Base-by-base conservation (phyloP, 176 grass and related monocot genomes). In the Leersia perrieri region DNA sequence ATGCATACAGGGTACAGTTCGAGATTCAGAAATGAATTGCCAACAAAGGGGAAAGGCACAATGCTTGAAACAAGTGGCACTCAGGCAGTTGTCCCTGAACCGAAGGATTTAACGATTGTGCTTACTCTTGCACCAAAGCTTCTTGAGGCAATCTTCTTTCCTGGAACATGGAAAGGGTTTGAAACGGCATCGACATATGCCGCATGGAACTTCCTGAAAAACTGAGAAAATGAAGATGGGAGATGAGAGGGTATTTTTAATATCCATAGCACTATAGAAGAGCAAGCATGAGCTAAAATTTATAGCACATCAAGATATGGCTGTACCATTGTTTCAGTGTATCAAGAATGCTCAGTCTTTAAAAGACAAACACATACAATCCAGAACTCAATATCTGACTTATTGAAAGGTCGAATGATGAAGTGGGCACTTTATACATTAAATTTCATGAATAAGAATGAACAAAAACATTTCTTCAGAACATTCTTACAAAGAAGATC, bases 201-300 rank as follows among this genome's bases (percentile, higher is more conserved):
- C 0, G 93, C 91, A 53, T 99, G 93, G 76, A 99, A 99, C 86
- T 92, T 99, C 89, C 89, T 91, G 78, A 96, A 99, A 80, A 99
- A 99, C 97, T 99, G 82, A 84, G n/a, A 15, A 73, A 79, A 74
- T 13, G 2, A 11, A 66, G 2, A 81, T 58, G 34, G 34, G 18
- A 39, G 3, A 29, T 84, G 30, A 84, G 40, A 16, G 14, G 31
- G 5, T 5, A 8, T 12, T 36, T 20, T 63, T 36, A 72, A 74
- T 33, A 23, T 6, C 5, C 1, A n/a, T n/a, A n/a, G n/a, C 45
- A 7, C 42, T 4, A 32, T 60, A 77, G 8, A 1, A 68, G 53
- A n/a, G 10, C 51, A 66, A 79, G 44, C 69, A 74, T 41, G 5
- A 36, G 13, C 26, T 38, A 55, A 14, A 74, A 32, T 33, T 28